phyloP scores from a whole-genome alignment of 305 asterid species.

The Solanum hybrid region DNA sequence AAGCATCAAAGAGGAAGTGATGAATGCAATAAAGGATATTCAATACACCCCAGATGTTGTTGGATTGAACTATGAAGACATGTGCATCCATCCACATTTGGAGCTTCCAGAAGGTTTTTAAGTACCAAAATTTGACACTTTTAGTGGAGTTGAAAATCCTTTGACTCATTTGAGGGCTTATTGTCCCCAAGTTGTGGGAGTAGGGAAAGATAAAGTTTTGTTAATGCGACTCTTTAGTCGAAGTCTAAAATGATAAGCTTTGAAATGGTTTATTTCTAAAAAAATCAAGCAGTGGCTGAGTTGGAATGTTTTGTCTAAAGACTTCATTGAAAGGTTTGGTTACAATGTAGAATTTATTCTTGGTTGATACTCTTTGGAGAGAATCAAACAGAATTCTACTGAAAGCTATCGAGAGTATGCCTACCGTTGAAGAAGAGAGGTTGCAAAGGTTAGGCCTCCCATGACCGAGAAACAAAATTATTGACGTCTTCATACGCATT shows the following conservation, averaged over 20 bases:
- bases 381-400: neutral
- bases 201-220: neutral
- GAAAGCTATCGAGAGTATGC: neutral
- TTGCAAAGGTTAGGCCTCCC: neutral
- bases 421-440: neutral
- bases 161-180: neutral
- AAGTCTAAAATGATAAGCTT: neutral
- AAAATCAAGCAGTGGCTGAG: neutral
- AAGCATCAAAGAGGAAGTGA: neutral
- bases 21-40: neutral
- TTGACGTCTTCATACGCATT: neutral
- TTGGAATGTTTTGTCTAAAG: neutral
- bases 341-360: neutral
- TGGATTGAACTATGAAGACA: neutral
- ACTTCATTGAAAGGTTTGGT: neutral
- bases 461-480: neutral
- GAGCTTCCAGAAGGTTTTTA: neutral
- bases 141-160: neutral
- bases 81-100: neutral
- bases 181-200: neutral
- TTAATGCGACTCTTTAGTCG: neutral
- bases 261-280: neutral
- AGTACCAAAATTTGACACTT: neutral
- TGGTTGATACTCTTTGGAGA: neutral
- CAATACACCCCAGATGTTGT: neutral